phyloP scores from a whole-genome alignment of 2,329 filamentous ascomycete genomes.

The Diaporthe batatas region DNA sequence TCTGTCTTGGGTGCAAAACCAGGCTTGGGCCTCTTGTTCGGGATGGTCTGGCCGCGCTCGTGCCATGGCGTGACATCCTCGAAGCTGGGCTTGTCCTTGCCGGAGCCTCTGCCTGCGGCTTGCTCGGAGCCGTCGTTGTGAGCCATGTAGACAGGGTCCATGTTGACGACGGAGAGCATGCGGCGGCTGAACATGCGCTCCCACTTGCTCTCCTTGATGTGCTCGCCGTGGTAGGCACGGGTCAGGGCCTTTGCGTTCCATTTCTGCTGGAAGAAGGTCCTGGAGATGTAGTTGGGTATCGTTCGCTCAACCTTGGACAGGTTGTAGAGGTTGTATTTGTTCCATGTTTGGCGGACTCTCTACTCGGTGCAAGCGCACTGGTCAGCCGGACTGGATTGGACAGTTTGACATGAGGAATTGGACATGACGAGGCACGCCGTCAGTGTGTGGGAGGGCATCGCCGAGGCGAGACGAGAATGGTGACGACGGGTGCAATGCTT shows the following conservation, averaged over 20 bases:
- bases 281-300: conserved; percentile 47
- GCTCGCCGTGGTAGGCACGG: conserved; percentile 93
- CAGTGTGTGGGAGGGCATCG: conserved; percentile 18
- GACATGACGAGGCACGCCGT: conserved; percentile 25
- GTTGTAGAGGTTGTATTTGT: conserved; percentile 97
- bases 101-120: conserved; percentile 86
- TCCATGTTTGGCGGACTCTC: conserved; percentile 97
- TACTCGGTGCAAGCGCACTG: conserved; percentile 54
- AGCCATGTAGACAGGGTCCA: conserved; percentile 86
- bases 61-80: conserved; percentile 41
- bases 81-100: conserved; percentile 59
- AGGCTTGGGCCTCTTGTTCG: conserved; percentile 41
- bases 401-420: not conserved
- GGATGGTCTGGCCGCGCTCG: conserved; percentile 45
- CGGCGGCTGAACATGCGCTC: conserved; percentile 89
- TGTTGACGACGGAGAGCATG: conserved; percentile 85
- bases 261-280: conserved; percentile 98
- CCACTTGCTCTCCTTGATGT: conserved; percentile 94
- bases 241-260: conserved; percentile 89
- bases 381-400: conserved; percentile 34
- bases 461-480: conserved; percentile 37
- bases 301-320: conserved; percentile 58
- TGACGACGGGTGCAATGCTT: conserved; percentile 51
- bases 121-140: conserved; percentile 84
- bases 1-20: conserved; percentile 23